These are phyloP conservation scores for Dionaea muscipula DNA, from an alignment of 179 eudicot genomes.

Conservation along the genomic window DNA sequence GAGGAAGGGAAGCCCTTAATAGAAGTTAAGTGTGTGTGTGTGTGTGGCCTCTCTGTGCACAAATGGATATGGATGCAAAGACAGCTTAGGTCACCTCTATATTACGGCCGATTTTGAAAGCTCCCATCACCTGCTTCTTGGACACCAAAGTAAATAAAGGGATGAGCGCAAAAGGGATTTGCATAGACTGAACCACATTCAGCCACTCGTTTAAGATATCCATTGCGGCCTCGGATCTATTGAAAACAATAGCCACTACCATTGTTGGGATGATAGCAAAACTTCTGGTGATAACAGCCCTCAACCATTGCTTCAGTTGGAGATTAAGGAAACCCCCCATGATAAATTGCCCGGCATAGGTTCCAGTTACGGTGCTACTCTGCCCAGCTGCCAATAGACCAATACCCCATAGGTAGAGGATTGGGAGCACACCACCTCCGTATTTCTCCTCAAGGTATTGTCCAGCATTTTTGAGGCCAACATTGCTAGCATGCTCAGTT, in stretches of 20 bases:
- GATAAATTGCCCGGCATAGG: slow-evolving; percentile 64
- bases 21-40: too few relatives aligned
- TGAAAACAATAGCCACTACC: slow-evolving; percentile 38
- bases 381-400: slow-evolving; percentile 44
- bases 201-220: slow-evolving; percentile 60
- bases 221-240: slow-evolving; percentile 39
- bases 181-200: slow-evolving; percentile 56
- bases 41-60: neutral
- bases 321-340: slow-evolving; percentile 59
- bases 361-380: slow-evolving; percentile 47
- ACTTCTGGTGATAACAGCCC: slow-evolving; percentile 55
- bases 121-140: slow-evolving; percentile 44
- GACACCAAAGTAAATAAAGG: slow-evolving; percentile 51
- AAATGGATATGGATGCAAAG: neutral
- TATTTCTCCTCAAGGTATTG: slow-evolving; percentile 27
- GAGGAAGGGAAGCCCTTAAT: too few relatives aligned
- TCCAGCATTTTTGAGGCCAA: slow-evolving; percentile 40
- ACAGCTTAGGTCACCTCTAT: slow-evolving; percentile 23
- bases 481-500: slow-evolving; percentile 17
- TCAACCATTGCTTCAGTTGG: slow-evolving; percentile 36
- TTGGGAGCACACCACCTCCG: slow-evolving; percentile 32
- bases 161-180: slow-evolving; percentile 55
- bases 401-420: slow-evolving; percentile 39
- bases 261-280: slow-evolving; percentile 64
- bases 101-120: slow-evolving; percentile 38